A percentile compares a stretch with the other conserved stretches of the same genome.
Conservation (phyloP, 495 filamentous ascomycete species). For the Neurospora sp. region DNA sequence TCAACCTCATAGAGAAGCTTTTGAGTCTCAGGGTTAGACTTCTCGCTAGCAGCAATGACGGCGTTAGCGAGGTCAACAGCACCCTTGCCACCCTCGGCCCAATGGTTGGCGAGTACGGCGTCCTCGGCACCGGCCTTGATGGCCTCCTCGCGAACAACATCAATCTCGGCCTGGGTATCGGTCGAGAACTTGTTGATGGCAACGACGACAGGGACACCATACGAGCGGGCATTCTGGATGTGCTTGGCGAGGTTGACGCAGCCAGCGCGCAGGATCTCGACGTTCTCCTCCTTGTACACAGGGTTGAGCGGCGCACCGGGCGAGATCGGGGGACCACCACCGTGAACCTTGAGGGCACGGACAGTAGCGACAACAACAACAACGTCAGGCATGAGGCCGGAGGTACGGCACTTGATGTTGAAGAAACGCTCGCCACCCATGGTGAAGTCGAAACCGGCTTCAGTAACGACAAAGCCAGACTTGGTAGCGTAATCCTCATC, state of each 20-base stretch:
- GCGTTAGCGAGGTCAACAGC: slow-evolving; percentile 83
- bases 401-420: slow-evolving; percentile 98
- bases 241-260: slow-evolving; percentile 94
- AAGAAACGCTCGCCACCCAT: slow-evolving; percentile 99
- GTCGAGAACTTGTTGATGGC: slow-evolving; percentile 95
- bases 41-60: slow-evolving; percentile 71
- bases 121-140: slow-evolving; percentile 89
- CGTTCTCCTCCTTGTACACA: slow-evolving; percentile 86
- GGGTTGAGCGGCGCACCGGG: slow-evolving; percentile 73
- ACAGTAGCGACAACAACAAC: slow-evolving; percentile 95
- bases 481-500: slow-evolving; percentile 81
- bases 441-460: slow-evolving; percentile 97
- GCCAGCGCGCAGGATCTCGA: slow-evolving; percentile 78
- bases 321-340: slow-evolving; percentile 83
- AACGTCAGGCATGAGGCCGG: slow-evolving; percentile 81
- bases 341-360: slow-evolving; percentile 91
- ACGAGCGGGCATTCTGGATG: slow-evolving; percentile 75
- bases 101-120: slow-evolving; percentile 90
- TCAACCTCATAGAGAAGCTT: slow-evolving; percentile 77
- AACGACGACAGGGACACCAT: slow-evolving; percentile 91
- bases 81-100: slow-evolving; percentile 89
- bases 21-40: slow-evolving; percentile 65
- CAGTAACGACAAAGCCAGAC: slow-evolving; percentile 91
- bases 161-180: slow-evolving; percentile 88
- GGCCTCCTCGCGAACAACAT: slow-evolving; percentile 79